Conservation (phyloP, 306 rosid species). For the Lagenaria siceraria region DNA sequence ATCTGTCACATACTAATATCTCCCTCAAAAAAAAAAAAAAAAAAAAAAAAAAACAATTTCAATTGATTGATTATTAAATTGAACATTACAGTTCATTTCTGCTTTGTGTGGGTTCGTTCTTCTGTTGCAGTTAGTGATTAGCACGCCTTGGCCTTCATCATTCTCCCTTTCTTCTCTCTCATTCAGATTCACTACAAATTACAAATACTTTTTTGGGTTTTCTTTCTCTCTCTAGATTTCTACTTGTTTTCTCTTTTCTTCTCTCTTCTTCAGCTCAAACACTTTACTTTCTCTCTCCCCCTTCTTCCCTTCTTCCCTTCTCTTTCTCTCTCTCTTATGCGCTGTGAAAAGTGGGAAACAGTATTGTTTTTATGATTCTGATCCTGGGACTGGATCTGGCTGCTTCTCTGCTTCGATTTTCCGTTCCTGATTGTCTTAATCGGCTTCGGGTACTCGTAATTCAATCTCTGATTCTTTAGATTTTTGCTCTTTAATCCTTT, state of each 20-base stretch:
- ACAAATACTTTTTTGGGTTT: not conserved
- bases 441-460: conserved; percentile 17
- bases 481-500: not conserved
- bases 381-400: conserved; percentile 9
- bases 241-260: not conserved
- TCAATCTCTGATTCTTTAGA: not conserved
- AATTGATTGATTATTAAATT: not conserved
- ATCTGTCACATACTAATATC: not conserved
- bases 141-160: conserved; percentile 98
- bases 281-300: conserved; percentile 17
- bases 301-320: not conserved
- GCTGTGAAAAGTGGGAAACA: conserved; percentile 16
- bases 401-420: not conserved
- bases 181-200: not conserved
- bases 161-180: conserved; percentile 22
- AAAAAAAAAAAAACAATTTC: not conserved
- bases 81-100: conserved; percentile 48
- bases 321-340: not conserved
- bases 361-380: conserved; percentile 25
- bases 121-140: conserved; percentile 82
- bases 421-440: not conserved
- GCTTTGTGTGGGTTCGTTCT: conserved; percentile 19
- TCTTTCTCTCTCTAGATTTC: conserved; percentile 19
- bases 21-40: not conserved
- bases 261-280: not conserved